Evolutionary conservation across 140 eudicot genomes (phyloP).

Genomic region (Stevia rebaudiana): DNA sequence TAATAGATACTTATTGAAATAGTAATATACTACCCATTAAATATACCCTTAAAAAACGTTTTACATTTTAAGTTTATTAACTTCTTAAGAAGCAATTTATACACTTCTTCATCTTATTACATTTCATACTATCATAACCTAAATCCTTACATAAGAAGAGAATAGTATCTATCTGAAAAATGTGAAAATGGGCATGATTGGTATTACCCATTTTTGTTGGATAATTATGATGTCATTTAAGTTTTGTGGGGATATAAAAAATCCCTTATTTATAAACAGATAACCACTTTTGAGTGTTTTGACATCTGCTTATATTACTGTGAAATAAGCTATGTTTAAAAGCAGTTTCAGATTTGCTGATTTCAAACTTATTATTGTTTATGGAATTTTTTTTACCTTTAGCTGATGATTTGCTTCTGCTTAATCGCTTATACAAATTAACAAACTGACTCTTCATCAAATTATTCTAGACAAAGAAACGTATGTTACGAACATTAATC

Average conservation of each 20-base stretch:
- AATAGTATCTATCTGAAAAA: no score
- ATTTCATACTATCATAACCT: not conserved
- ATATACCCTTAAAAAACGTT: not conserved
- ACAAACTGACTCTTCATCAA: not conserved
- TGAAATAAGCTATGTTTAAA: not conserved
- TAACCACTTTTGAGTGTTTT: not conserved
- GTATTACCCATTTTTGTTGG: not conserved
- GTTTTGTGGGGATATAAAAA: not conserved
- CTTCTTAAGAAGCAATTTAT: not conserved
- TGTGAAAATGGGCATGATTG: not conserved
- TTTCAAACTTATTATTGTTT: not conserved
- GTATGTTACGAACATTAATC: not conserved
- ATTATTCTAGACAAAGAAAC: not conserved
- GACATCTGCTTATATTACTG: not conserved
- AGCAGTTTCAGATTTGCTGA: not conserved
- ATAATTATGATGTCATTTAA: not conserved
- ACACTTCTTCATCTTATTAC: not conserved
- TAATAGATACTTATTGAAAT: no score
- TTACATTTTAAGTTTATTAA: not conserved
- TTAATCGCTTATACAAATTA: not conserved
- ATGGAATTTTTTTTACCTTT: not conserved
- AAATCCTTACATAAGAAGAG: not conserved
- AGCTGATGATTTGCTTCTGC: not conserved
- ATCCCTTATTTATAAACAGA: not conserved
- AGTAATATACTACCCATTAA: no score